phyloP scores from a whole-genome alignment of 2,329 filamentous ascomycete genomes.

The Laburnicola sp. region DNA sequence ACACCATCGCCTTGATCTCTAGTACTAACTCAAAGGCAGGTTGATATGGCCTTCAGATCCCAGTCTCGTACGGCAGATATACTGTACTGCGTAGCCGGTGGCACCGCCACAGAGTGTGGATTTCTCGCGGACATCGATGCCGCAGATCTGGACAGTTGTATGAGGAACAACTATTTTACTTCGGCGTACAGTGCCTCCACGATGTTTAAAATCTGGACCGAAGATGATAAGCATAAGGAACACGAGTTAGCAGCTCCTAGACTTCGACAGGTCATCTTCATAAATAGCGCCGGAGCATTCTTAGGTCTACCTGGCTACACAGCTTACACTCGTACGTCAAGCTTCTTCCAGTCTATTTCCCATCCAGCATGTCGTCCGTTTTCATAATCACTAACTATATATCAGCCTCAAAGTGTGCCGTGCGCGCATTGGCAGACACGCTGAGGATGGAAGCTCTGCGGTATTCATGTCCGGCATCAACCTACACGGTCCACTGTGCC shows the following conservation, averaged over 20 bases:
- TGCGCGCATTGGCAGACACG: conserved; percentile 31
- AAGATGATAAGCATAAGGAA: conserved; percentile 19
- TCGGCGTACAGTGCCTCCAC: conserved; percentile 21
- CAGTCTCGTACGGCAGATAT: conserved; percentile 26
- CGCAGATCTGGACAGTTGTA: conserved; percentile 27
- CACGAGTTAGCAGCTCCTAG: background rate
- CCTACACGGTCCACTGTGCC: conserved; percentile 29
- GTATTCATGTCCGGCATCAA: conserved; percentile 19
- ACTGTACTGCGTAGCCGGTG: conserved; percentile 33
- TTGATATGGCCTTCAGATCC: background rate
- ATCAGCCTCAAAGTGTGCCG: conserved; percentile 12
- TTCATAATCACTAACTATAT: background rate
- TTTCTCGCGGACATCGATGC: conserved; percentile 27
- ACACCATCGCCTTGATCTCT: background rate
- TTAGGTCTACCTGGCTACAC: conserved; percentile 27
- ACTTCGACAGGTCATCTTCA: conserved; percentile 27
- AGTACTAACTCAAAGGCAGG: background rate
- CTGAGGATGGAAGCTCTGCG: conserved; percentile 29
- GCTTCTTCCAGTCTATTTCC: background rate
- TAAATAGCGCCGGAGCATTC: conserved; percentile 29
- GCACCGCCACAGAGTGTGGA: conserved; percentile 23
- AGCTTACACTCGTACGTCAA: conserved; percentile 20
- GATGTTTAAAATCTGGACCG: conserved; percentile 24
- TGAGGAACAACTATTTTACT: conserved; percentile 33
- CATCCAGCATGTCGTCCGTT: background rate